Percentiles rank a stretch among this genome's conserved stretches.
phyloP scores from a whole-genome alignment of 2,329 filamentous ascomycete genomes.

The Zopfia rhizophila region DNA sequence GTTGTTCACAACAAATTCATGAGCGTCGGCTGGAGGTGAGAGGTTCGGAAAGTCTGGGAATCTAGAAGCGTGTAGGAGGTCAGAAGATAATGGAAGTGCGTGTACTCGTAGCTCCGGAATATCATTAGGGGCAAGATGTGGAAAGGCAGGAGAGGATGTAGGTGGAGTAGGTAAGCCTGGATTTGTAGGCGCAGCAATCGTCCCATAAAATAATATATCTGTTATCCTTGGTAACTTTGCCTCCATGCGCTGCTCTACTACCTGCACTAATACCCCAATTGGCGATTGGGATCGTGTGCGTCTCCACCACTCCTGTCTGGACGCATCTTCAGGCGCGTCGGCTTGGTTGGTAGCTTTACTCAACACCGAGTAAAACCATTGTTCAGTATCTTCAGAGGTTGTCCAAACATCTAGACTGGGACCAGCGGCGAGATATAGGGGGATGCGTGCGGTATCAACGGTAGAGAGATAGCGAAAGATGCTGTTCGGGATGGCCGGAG shows the following conservation, averaged over 20 bases:
- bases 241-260: constrained; percentile 19
- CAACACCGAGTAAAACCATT: constrained; percentile 53
- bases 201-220: constrained; percentile 59
- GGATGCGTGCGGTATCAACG: constrained; percentile 53
- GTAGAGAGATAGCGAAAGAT: constrained; percentile 49
- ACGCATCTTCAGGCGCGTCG: constrained; percentile 10
- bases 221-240: constrained; percentile 41
- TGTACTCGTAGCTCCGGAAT: constrained; percentile 47
- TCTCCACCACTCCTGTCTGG: constrained; percentile 49
- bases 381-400: constrained; percentile 40
- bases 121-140: constrained; percentile 14
- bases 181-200: constrained; percentile 29
- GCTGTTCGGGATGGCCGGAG: constrained; percentile 24
- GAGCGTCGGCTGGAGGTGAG: constrained; percentile 12
- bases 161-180: constrained; percentile 45
- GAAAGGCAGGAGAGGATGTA: constrained; percentile 37
- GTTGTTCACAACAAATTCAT: constrained; percentile 27
- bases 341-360: constrained; percentile 23
- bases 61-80: constrained; percentile 41
- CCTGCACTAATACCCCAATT: constrained; percentile 51
- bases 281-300: constrained; percentile 49
- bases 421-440: constrained; percentile 52
- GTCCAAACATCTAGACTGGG: constrained; percentile 53
- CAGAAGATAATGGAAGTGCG: constrained; percentile 57
- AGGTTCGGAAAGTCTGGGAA: constrained; percentile 14